Base-by-base conservation (phyloP, 108 stramenopile species). In the Fragilariopsis cylindrus region DNA sequence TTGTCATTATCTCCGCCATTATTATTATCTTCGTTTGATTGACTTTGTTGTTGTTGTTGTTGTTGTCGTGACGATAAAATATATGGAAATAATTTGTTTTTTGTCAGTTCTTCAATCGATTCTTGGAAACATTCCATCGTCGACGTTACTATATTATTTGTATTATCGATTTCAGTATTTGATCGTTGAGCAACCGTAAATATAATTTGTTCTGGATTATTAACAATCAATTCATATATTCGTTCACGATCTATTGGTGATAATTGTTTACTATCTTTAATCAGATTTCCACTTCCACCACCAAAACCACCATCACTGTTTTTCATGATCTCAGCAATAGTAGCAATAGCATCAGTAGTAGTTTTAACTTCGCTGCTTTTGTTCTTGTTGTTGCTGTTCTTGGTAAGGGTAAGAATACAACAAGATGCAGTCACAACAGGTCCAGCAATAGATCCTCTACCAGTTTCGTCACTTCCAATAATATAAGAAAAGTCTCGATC, bases 371-470 rank as follows among this genome's bases (percentile, higher is more conserved):
- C 30, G 30, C 30, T 30, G 30, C 0, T 30, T 30, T 30, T 30
- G 30, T 30, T 30, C 30, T 30, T 30, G 30, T 30, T 30, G 30
- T 30, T 30, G 30, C 30, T 30, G 30, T 30, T 30, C 30, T 30
- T 30, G 30, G 30, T 30, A 5, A 60, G 21, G 4, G 16, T 60
- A 5, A 60, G 19, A 45, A 90, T 48, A 60, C 90, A 89, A 50
- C 87, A 89, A 69, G 83, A 89, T 16, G 89, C 89, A 21, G 80
- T 84, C 0, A 94, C 82, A 48, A 94, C 78, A 2, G 92, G 92
- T 46, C 92, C 92, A 12, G 92, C 92, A 48, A 94, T 81, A 48
- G 84, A 83, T 3, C 88, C 92, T n/a, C 85, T 76, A n/a, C 92
- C 92, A 18, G 84, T 68, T 57, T 94, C 92, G 79, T 94, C 92